Base-by-base conservation (phyloP, 2,329 filamentous ascomycete species). In the Penicillium sp. region DNA sequence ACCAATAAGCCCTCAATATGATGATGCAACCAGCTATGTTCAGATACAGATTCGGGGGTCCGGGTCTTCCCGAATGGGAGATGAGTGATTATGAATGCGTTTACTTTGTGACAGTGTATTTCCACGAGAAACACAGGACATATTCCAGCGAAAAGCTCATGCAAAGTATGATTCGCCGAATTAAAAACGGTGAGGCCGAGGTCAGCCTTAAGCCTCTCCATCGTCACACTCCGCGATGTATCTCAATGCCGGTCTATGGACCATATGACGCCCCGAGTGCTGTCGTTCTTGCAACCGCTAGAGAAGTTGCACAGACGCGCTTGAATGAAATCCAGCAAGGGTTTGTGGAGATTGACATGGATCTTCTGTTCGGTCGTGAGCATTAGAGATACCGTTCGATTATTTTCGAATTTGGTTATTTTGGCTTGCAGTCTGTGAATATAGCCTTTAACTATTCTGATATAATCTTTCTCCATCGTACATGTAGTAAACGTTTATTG, bases 211-310 rank as follows among this genome's bases (percentile, higher is more conserved):
- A 6, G 12, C 38, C 45, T 15, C n/a, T 43, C 8, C 28, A 48
- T 34, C 24, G 24, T 1, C 13, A 29, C 12, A n/a, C 21, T n/a
- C 29, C 38, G 2, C 32, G 26, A 4, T 35, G 38, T 9, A 22
- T 48, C 13, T 48, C 45, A 4, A 28, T 48, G n/a, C 45, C 45
- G 9, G 45, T 48, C 1, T 48, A 48, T 43, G 45, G 45, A 10
- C 39, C 39, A 2, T 32, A 35, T 17, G 45, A 48, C 1, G 45
- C 45, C 1, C 38, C 38, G 1, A 17, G 5, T 19, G 10, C 45
- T 2, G 43, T 45, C 2, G 12, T 45, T 29, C 24, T 48, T 21
- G 45, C 39, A 29, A 35, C 32, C 3, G 45, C 31, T n/a, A 43
- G 38, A 22, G 22, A n/a, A 17, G 38, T 43, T n/a, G 24, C 45